Conservation (phyloP, 352 stramenopile species). For the Globisporangium ultimum region DNA sequence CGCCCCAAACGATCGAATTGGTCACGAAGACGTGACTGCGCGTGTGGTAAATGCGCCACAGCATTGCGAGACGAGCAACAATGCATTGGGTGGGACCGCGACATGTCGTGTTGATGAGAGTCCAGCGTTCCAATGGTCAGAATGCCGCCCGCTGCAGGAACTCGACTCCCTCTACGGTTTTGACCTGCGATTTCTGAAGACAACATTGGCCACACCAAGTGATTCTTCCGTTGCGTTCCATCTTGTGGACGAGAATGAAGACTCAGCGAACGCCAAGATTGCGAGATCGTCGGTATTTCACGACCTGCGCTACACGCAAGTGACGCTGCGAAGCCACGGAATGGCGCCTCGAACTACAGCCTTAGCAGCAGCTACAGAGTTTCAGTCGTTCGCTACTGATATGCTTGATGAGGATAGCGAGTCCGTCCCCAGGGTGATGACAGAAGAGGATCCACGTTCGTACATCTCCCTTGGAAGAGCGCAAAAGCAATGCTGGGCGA, state of each 20-base stretch:
- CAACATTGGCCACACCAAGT: neutral
- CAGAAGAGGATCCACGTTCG: slow-evolving; percentile 20
- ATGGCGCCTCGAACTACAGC: neutral
- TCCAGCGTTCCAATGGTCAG: neutral
- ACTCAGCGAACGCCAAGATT: slow-evolving; percentile 18
- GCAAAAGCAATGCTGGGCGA: slow-evolving; percentile 36
- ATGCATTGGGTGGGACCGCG: neutral
- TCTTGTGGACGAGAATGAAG: slow-evolving; percentile 2
- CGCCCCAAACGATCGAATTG: slow-evolving; percentile 8
- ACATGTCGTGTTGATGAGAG: neutral
- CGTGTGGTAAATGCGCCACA: slow-evolving; percentile 1
- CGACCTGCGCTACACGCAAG: slow-evolving; percentile 18
- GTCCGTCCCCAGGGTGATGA: neutral
- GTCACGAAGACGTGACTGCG: slow-evolving; percentile 11
- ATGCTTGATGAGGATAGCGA: too few species aligned
- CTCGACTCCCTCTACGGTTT: slow-evolving; percentile 19
- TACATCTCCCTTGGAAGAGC: slow-evolving; percentile 25
- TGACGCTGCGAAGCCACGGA: slow-evolving; percentile 18
- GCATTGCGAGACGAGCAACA: neutral
- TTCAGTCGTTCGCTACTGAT: slow-evolving; percentile 16
- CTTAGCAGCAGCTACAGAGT: neutral
- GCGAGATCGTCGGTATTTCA: slow-evolving; percentile 18
- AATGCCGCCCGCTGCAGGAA: neutral
- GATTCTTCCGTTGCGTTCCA: neutral
- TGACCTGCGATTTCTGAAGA: slow-evolving; percentile 10